phyloP scores from a whole-genome alignment of 2,329 filamentous ascomycete genomes.

The Verticillium nonalfalfae region DNA sequence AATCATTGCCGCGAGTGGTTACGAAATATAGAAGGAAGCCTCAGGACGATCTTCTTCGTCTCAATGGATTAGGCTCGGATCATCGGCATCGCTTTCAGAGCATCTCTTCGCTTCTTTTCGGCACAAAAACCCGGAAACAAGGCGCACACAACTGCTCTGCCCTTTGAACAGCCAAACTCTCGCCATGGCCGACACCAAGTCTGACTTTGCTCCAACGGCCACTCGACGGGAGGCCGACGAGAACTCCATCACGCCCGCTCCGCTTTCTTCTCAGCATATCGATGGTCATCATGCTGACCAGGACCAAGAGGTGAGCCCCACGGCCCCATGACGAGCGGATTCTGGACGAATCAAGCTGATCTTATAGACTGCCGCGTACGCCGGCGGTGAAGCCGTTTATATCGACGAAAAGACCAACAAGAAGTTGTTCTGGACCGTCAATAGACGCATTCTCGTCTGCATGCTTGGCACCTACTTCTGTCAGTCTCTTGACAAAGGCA shows the following conservation, averaged over 20 bases:
- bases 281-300: background rate
- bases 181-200: background rate
- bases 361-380: constrained; percentile 1
- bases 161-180: background rate
- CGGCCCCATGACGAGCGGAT: background rate
- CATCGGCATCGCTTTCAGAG: background rate
- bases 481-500: constrained; percentile 26
- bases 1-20: background rate
- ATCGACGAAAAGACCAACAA: constrained; percentile 45
- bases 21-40: background rate
- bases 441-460: constrained; percentile 42
- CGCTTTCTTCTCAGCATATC: background rate
- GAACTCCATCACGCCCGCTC: background rate
- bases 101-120: background rate
- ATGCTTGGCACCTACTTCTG: constrained; percentile 43
- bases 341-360: background rate
- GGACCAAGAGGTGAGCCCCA: background rate
- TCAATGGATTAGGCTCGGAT: background rate
- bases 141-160: background rate
- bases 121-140: background rate
- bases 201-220: background rate
- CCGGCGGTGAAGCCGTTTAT: constrained; percentile 16
- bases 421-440: constrained; percentile 39
- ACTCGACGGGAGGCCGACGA: background rate
- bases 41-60: background rate